Conservation (phyloP, 2,329 filamentous ascomycete species). For the Colletotrichum aenigma region DNA sequence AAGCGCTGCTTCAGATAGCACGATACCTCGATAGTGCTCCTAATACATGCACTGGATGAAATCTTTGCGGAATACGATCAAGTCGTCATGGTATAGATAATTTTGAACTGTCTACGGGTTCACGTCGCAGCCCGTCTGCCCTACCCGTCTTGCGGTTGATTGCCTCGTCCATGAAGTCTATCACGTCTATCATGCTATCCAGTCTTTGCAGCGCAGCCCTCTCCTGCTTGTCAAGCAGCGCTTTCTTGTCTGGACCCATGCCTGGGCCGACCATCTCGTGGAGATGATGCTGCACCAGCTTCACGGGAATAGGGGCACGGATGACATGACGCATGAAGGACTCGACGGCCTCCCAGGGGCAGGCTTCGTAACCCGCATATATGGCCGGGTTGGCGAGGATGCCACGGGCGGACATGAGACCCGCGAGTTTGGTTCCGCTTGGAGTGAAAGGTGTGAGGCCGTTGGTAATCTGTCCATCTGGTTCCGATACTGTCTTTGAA, state of each 20-base stretch:
- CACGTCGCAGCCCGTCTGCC: slow-evolving; percentile 3
- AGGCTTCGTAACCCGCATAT: slow-evolving; percentile 60
- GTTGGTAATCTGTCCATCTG: background rate
- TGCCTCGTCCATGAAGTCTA: slow-evolving; percentile 64
- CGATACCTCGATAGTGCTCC: background rate
- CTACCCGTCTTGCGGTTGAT: slow-evolving; percentile 32
- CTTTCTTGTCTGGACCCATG: slow-evolving; percentile 54
- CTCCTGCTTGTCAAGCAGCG: slow-evolving; percentile 62
- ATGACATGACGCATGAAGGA: slow-evolving; percentile 64
- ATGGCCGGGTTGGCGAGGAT: slow-evolving; percentile 71
- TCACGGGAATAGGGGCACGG: slow-evolving; percentile 63
- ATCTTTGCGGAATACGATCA: background rate
- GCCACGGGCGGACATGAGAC: slow-evolving; percentile 74
- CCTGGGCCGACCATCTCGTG: slow-evolving; percentile 69
- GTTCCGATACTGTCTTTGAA: background rate
- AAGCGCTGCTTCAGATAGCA: background rate
- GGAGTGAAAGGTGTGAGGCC: slow-evolving; percentile 26
- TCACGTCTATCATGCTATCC: slow-evolving; percentile 58
- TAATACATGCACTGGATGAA: background rate
- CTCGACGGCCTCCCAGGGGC: slow-evolving; percentile 67
- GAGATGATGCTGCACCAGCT: slow-evolving; percentile 69
- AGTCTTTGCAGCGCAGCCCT: slow-evolving; percentile 53
- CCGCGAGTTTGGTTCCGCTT: slow-evolving; percentile 55
- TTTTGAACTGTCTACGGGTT: background rate
- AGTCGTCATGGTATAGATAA: background rate